A percentile compares a stretch with the other conserved stretches of the same genome.
Evolutionary conservation across 1,284 basidiomycete species (phyloP).

Genomic region (Puccinia hordei): DNA sequence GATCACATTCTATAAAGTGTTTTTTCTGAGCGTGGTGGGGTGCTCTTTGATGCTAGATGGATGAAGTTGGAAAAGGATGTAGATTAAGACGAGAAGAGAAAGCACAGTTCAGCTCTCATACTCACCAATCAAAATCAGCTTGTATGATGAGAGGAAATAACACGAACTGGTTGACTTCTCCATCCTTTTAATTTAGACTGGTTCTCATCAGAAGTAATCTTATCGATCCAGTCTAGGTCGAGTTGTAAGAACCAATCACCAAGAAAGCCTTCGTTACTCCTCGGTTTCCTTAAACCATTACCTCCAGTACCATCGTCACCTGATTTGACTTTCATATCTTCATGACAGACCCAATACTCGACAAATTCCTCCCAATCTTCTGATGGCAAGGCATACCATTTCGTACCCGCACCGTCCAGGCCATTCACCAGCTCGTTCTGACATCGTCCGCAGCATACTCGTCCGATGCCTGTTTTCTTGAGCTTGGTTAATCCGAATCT

Average conservation of each 20-base stretch:
- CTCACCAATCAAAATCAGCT: background rate
- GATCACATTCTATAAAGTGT: constrained; percentile 12
- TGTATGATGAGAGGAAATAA: background rate
- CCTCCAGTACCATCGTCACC: background rate
- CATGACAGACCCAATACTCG: constrained; percentile 49
- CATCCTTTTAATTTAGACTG: background rate
- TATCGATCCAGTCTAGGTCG: constrained; percentile 21
- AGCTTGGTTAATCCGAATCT: constrained; percentile 5
- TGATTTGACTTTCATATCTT: constrained; percentile 25
- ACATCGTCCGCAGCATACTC: constrained; percentile 26
- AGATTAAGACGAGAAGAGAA: background rate
- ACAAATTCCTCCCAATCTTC: constrained; percentile 42
- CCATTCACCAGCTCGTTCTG: constrained; percentile 8
- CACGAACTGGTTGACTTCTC: constrained; percentile 18
- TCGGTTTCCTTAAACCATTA: constrained; percentile 7
- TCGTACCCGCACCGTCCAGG: constrained; percentile 5
- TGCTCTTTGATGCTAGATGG: background rate
- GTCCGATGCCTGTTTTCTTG: background rate
- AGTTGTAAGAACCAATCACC: constrained; percentile 27
- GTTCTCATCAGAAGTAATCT: background rate
- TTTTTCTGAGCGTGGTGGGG: background rate
- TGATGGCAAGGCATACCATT: constrained; percentile 33
- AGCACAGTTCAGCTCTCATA: background rate
- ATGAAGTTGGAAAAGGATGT: background rate
- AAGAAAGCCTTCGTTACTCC: constrained; percentile 11